Percentiles rank a stretch among this genome's conserved stretches.
Evolutionary conservation across 129 eudicot species (phyloP).

Genomic region (Chrysanthemum lavandulifolium): DNA sequence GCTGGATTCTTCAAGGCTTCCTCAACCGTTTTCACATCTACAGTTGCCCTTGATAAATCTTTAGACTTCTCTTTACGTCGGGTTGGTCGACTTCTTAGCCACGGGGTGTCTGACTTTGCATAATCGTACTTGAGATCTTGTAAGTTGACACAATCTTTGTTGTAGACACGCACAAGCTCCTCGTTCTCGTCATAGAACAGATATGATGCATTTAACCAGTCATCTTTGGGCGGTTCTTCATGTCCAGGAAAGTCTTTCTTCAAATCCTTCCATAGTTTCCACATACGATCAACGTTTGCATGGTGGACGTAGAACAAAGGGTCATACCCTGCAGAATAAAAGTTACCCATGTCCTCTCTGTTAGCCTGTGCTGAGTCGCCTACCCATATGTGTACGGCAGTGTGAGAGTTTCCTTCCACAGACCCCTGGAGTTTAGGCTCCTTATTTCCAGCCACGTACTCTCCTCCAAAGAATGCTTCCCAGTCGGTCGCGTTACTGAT

Average conservation of each 20-base stretch:
- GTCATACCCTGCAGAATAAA: too few species aligned
- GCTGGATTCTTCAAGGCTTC: not conserved
- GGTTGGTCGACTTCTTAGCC: slow-evolving; percentile 14
- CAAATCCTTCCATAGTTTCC: slow-evolving; percentile 5
- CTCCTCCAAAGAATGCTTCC: not conserved
- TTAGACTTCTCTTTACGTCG: not conserved
- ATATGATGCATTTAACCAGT: slow-evolving; percentile 8
- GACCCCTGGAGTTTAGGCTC: not conserved
- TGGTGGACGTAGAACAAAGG: too few species aligned
- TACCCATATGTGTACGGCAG: too few species aligned
- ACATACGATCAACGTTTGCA: too few species aligned
- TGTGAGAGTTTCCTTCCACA: not conserved
- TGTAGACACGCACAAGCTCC: not conserved
- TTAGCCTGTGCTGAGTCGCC: too few species aligned
- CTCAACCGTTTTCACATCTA: not conserved
- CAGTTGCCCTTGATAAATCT: not conserved
- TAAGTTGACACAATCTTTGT: not conserved
- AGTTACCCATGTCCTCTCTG: too few species aligned
- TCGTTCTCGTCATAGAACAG: slow-evolving; percentile 4
- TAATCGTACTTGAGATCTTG: slow-evolving; percentile 1
- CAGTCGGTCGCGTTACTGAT: not conserved
- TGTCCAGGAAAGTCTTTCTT: not conserved
- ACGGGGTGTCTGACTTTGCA: not conserved
- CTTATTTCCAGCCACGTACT: not conserved
- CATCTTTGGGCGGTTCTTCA: not conserved